phyloP scores from a whole-genome alignment of 78 protist species.

The Polysphondylium violaceum region DNA sequence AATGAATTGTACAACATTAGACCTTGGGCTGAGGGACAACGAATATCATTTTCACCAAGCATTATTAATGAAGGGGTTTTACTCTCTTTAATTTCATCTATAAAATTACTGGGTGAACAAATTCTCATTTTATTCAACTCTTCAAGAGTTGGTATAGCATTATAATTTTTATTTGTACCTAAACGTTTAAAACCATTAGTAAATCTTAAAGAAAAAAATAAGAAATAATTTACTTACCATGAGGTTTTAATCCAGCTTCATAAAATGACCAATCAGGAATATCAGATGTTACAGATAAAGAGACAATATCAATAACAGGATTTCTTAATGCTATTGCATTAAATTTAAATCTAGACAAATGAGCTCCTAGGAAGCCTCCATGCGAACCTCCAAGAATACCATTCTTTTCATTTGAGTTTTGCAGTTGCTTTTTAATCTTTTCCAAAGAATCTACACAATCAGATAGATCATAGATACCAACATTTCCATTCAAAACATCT shows the following conservation, averaged over 20 bases:
- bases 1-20: slow-evolving; percentile 7
- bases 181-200: background rate
- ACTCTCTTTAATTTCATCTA: slow-evolving; percentile 25
- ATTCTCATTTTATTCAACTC: slow-evolving; percentile 39
- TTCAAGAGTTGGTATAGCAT: slow-evolving; percentile 21
- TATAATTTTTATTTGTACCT: slow-evolving; percentile 6
- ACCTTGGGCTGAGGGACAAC: slow-evolving; percentile 54
- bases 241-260: slow-evolving; percentile 23
- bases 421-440: background rate
- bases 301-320: slow-evolving; percentile 59
- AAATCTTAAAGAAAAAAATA: too few relatives aligned
- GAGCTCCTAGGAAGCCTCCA: slow-evolving; percentile 63
- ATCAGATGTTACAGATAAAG: slow-evolving; percentile 26
- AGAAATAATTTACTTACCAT: too few relatives aligned
- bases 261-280: slow-evolving; percentile 77
- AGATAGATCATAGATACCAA: slow-evolving; percentile 12
- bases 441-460: slow-evolving; percentile 31
- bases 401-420: background rate
- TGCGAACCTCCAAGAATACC: slow-evolving; percentile 57
- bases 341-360: slow-evolving; percentile 8
- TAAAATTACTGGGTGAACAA: slow-evolving; percentile 36
- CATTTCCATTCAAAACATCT: slow-evolving; percentile 15
- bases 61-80: slow-evolving; percentile 19
- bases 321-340: slow-evolving; percentile 53
- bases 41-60: slow-evolving; percentile 45